A percentile compares a stretch with the other conserved stretches of the same genome.
Evolutionary conservation across 2,329 filamentous ascomycete species (phyloP).

Genomic region (Alternaria gaisen): DNA sequence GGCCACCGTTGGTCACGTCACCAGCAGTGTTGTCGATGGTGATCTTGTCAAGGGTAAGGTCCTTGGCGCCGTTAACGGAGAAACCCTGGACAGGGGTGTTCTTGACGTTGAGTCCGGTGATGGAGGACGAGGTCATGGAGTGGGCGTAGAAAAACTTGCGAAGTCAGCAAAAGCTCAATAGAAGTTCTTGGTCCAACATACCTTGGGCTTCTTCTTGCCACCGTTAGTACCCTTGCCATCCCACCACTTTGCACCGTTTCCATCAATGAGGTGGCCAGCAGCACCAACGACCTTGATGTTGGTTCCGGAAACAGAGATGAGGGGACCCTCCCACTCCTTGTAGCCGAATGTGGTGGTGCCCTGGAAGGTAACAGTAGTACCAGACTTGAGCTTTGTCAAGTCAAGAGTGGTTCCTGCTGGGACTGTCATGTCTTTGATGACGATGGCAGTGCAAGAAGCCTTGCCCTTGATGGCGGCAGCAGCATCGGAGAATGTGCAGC

Average conservation of each 20-base stretch:
- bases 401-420: slow-evolving; percentile 68
- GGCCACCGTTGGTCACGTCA: slow-evolving; percentile 49
- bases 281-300: slow-evolving; percentile 68
- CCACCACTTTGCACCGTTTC: slow-evolving; percentile 63
- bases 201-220: slow-evolving; percentile 56
- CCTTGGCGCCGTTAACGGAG: slow-evolving; percentile 55
- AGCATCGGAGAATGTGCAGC: slow-evolving; percentile 66
- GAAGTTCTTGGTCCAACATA: slow-evolving; percentile 7
- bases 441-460: slow-evolving; percentile 63
- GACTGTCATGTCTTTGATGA: slow-evolving; percentile 63
- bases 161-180: slow-evolving; percentile 20
- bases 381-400: slow-evolving; percentile 61
- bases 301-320: slow-evolving; percentile 67
- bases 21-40: slow-evolving; percentile 68
- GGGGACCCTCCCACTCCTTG: slow-evolving; percentile 70
- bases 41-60: slow-evolving; percentile 59
- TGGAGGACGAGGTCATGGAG: slow-evolving; percentile 60
- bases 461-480: slow-evolving; percentile 60
- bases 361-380: slow-evolving; percentile 67
- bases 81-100: slow-evolving; percentile 66
- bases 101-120: slow-evolving; percentile 61
- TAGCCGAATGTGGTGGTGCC: slow-evolving; percentile 74
- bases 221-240: slow-evolving; percentile 58
- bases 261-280: slow-evolving; percentile 64
- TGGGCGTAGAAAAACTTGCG: slow-evolving; percentile 68